Evolutionary conservation across 2,329 filamentous ascomycete genomes (phyloP).

Genomic region (Cladosporium cucumerinum): DNA sequence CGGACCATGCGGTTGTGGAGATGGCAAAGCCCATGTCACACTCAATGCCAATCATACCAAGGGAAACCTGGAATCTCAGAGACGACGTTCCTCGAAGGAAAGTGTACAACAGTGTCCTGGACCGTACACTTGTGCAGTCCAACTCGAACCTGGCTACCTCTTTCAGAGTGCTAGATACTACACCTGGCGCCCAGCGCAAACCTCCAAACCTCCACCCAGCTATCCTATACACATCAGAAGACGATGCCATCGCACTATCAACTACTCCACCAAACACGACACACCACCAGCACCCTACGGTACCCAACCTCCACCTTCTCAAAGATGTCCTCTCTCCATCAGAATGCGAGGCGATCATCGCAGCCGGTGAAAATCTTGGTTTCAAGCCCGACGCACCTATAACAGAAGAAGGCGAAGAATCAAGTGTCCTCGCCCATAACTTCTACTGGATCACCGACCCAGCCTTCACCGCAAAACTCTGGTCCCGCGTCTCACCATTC

Average conservation of each 20-base stretch:
- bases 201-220: constrained; percentile 67
- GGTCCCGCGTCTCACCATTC: constrained; percentile 58
- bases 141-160: constrained; percentile 34
- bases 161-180: constrained; percentile 61
- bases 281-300: constrained; percentile 58
- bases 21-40: constrained; percentile 30
- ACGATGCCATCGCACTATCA: constrained; percentile 54
- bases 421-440: constrained; percentile 66
- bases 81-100: constrained; percentile 40
- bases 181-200: constrained; percentile 57
- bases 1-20: constrained; percentile 41
- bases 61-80: constrained; percentile 60
- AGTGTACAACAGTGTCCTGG: constrained; percentile 57
- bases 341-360: constrained; percentile 65
- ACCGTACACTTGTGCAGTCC: constrained; percentile 52
- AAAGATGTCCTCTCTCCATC: constrained; percentile 57
- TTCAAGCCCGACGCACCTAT: constrained; percentile 67
- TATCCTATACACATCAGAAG: constrained; percentile 59
- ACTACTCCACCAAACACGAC: constrained; percentile 46
- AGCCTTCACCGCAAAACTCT: constrained; percentile 61
- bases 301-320: constrained; percentile 60
- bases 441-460: constrained; percentile 70
- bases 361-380: constrained; percentile 61
- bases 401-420: constrained; percentile 59
- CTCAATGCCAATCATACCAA: constrained; percentile 54